Evolutionary conservation across 2,329 filamentous ascomycete species (phyloP).

Genomic region (Diplodia scrobiculata): DNA sequence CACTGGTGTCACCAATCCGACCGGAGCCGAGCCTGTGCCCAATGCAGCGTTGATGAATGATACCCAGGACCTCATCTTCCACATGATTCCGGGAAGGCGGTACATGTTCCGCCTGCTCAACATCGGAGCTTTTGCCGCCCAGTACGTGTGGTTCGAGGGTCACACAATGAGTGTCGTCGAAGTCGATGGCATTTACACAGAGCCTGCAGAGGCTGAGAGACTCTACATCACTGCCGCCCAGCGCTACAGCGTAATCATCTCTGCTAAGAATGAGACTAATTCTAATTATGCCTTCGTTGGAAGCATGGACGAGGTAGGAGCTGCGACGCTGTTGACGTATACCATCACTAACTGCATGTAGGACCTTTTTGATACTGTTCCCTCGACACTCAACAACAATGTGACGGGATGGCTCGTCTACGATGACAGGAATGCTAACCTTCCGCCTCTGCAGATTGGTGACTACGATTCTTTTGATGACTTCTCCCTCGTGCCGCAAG

Average conservation of each 20-base stretch:
- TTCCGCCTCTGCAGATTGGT: conserved; percentile 58
- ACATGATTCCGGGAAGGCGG: conserved; percentile 55
- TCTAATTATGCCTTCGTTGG: conserved; percentile 63
- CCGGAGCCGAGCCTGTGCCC: conserved; percentile 66
- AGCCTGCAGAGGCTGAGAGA: conserved; percentile 60
- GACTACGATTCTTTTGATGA: conserved; percentile 73
- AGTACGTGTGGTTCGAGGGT: conserved; percentile 70
- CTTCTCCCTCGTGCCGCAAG: conserved; percentile 67
- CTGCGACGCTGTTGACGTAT: background rate
- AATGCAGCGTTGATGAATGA: conserved; percentile 68
- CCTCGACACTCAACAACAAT: conserved; percentile 67
- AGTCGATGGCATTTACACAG: conserved; percentile 68
- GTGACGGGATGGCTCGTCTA: conserved; percentile 61
- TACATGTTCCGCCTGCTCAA: conserved; percentile 71
- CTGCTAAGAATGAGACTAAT: conserved; percentile 58
- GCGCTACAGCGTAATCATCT: conserved; percentile 68
- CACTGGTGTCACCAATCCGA: conserved; percentile 58
- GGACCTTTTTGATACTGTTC: conserved; percentile 66
- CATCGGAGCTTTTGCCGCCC: conserved; percentile 69
- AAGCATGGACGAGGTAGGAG: conserved; percentile 51
- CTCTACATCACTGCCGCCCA: conserved; percentile 71
- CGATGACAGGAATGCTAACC: conserved; percentile 51
- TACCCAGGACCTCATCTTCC: conserved; percentile 50
- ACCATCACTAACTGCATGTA: conserved; percentile 31
- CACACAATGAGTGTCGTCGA: conserved; percentile 68